Evolutionary conservation across 192 early-diverging fungal species (phyloP).

Genomic region (Entomortierella parvispora): DNA sequence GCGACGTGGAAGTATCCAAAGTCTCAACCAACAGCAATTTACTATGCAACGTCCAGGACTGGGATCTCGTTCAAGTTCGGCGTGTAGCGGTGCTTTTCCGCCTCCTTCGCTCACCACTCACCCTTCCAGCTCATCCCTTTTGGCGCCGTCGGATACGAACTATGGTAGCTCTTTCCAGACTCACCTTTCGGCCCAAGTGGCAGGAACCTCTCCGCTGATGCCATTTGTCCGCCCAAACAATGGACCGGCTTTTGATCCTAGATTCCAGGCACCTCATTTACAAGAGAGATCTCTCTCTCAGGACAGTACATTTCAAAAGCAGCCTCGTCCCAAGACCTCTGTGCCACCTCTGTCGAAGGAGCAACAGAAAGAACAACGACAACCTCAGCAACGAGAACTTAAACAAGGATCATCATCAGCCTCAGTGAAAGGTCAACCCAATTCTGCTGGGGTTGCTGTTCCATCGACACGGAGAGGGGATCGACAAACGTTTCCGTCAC

Average conservation of each 20-base stretch:
- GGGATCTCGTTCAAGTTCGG: constrained; percentile 35
- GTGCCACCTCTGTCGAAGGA: constrained; percentile 12
- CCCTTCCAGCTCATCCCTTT: constrained; percentile 29
- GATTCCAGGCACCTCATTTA: constrained; percentile 20
- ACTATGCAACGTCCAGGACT: constrained; percentile 7
- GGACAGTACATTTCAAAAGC: constrained; percentile 8
- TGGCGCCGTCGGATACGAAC: constrained; percentile 15
- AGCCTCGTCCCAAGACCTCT: constrained; percentile 20
- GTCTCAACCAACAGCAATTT: constrained; percentile 5
- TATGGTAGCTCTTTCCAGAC: constrained; percentile 39
- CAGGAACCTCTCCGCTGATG: neutral
- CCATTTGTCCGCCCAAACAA: constrained; percentile 9
- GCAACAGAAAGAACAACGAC: no score
- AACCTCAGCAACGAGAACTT: no score
- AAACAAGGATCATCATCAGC: neutral
- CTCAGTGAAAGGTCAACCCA: constrained; percentile 2
- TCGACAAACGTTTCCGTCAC: constrained; percentile 18
- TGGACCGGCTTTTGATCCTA: constrained; percentile 1
- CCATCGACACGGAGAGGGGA: constrained; percentile 18
- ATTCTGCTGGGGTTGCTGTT: constrained; percentile 10
- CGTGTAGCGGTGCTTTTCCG: constrained; percentile 20
- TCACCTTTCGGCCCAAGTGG: constrained; percentile 2
- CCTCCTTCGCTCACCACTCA: constrained; percentile 25
- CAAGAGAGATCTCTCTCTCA: constrained; percentile 36
- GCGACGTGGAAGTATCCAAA: constrained; percentile 29